Percentiles rank a stretch among this genome's conserved stretches.
These are phyloP conservation scores for Calonectria pseudoreteaudii DNA, from an alignment of 2,329 filamentous ascomycete species.

Conservation along the genomic window DNA sequence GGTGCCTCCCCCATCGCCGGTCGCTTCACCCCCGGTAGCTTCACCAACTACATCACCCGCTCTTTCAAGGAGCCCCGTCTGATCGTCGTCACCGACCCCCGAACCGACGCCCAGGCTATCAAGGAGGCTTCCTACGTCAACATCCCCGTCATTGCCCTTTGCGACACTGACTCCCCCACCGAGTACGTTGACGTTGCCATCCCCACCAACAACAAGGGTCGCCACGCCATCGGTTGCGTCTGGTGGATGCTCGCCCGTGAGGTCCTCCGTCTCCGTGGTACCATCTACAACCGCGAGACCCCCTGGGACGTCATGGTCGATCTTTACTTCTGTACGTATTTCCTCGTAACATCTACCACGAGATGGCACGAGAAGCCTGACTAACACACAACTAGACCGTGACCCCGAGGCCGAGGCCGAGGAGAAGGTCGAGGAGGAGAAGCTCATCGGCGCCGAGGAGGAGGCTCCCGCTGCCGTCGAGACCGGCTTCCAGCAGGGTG, in stretches of 20 bases:
- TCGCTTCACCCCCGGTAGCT: conserved; percentile 99
- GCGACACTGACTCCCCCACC: conserved; percentile 99
- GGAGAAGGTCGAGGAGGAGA: conserved; percentile 96
- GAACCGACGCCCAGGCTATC: conserved; percentile 99
- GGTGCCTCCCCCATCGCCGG: conserved; percentile 98
- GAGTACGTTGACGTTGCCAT: conserved; percentile 99
- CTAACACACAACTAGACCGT: conserved; percentile 72
- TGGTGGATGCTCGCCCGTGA: conserved; percentile 99
- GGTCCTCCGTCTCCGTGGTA: conserved; percentile 98
- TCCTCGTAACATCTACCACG: background rate
- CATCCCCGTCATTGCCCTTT: conserved; percentile 99
- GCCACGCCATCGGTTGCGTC: conserved; percentile 96
- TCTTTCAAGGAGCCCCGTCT: conserved; percentile 99
- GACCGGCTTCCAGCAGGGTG: conserved; percentile 75
- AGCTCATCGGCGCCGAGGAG: conserved; percentile 87
- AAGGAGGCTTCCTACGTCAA: conserved; percentile 99
- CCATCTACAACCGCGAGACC: conserved; percentile 93
- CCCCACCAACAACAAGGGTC: conserved; percentile 99
- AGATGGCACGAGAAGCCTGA: background rate
- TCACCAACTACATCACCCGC: conserved; percentile 99
- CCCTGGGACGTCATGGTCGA: conserved; percentile 99
- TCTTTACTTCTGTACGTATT: conserved; percentile 91
- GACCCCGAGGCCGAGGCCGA: conserved; percentile 99
- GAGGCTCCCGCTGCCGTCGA: conserved; percentile 81
- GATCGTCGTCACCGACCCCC: conserved; percentile 99